Evolutionary conservation across 2,329 filamentous ascomycete species (phyloP), one percentile per base, ranked within the genome.

Genomic region (Rhexocercosporidium sp.): DNA sequence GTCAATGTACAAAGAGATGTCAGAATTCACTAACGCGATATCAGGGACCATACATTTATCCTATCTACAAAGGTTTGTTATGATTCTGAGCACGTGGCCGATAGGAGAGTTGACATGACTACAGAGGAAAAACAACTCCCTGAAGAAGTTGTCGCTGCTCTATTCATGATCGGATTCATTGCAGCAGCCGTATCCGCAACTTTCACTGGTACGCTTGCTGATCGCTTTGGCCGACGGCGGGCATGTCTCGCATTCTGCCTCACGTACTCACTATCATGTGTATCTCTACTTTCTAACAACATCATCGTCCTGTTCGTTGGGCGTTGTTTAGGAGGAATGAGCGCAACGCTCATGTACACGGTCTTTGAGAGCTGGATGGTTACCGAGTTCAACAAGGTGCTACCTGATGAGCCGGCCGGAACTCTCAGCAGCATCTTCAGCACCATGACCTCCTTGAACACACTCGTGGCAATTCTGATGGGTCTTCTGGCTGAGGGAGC

Each of bases 331-430:
- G 85, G 85, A 27, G 87, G 87, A 1, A 67, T 88, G 54, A 82
- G 82, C 27, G 85, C 85, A 44, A 87, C 85, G 18, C 76, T 89
- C 44, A 79, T 89, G 37, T 88, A 85, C 78, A 86, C 82, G 47
- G 84, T 83, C 2, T 88, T 88, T 70, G 86, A 89, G 75, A 86
- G 83, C 70, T 89, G 86, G 86, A 85, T 89, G 80, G 82, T 89
- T 29, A 82, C 83, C 49, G 86, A 88, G 70, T 88, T 82, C 70
- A 82, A 85, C 62, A 74, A 78, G 34, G 75, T 81, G 39, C 79
- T 79, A 18, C 71, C 84, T 2, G 79, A 79, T 37, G 76, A 81
- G 25, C 34, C 77, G 77, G 25, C 73, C 78, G 18, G 79, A 79
- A 56, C 80, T 29, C 77, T 89, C 22, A 81, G 81, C 62, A 75